Base-by-base conservation (phyloP, 23 red algal genomes). In the Gracilaria domingensis region DNA sequence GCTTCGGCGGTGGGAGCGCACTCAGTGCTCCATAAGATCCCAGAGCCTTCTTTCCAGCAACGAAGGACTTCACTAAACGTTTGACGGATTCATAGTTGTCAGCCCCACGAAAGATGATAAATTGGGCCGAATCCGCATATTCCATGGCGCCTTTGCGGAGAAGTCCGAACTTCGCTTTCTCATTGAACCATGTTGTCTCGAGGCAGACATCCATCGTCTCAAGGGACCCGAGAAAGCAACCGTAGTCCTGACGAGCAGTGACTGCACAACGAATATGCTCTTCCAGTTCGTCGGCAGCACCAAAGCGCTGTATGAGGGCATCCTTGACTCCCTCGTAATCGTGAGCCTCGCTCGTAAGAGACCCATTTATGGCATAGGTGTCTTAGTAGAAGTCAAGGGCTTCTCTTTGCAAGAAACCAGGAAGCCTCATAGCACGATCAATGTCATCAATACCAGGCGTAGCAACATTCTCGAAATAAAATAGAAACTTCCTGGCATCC, bases 391-490 rank as follows among this genome's bases (percentile, higher is more conserved):
- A n/a, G n/a, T n/a, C n/a, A n/a, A n/a, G n/a, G n/a, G n/a, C n/a
- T n/a, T n/a, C n/a, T n/a, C 39, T 61, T 17, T 86, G 61, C 9
- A 71, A 38, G n/a, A 62, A 36, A 0, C 62, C 59, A 49, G 72
- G 66, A 21, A 86, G 35, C 39, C 72, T 33, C 9, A 73, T 40
- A 9, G 82, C 82, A 17, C 24, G 66, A 23, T 86, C 82, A 6
- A 55, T 38, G 8, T 86, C 82, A 21, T 28, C 42, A 34, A 72
- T 86, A 2, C 82, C 82, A 12, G 1, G 57, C 60, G 4, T 67
- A 8, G 45, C 82, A 4, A 86, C 82, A 45, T 86, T 86, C 0
- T 86, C 82, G 33, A 21, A 71, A 1, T 66, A 66, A 38, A 72
- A 86, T 38, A 73, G 48, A 62, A 86, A 86, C 33, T 37, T 66